Evolutionary conservation across 176 grass and related monocot genomes (phyloP).

Genomic region (Saccharum officinarum): DNA sequence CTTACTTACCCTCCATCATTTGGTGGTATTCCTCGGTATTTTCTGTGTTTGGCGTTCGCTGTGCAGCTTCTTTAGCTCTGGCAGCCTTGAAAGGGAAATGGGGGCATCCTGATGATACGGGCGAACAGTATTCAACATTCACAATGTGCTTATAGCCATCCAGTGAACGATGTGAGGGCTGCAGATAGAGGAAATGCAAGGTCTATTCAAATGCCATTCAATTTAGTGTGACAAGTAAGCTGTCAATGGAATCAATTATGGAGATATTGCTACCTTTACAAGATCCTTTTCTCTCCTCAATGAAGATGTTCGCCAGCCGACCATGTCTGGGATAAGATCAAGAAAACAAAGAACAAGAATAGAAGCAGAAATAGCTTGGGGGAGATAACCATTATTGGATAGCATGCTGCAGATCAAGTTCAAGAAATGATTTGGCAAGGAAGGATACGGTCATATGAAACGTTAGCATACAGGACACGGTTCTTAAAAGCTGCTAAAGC

Average conservation of each 20-base stretch:
- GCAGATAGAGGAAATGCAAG: conserved; percentile 14
- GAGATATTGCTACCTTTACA: conserved; percentile 43
- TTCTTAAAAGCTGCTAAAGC: conserved; percentile 74
- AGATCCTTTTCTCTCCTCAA: conserved; percentile 79
- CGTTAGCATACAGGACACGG: conserved; percentile 75
- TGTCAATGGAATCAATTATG: neutral
- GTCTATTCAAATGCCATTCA: neutral
- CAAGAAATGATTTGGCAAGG: neutral
- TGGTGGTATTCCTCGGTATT: conserved; percentile 67
- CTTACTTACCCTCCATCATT: conserved; percentile 68
- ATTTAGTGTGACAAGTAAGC: neutral
- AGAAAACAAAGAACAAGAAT: conserved; percentile 46
- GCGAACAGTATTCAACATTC: conserved; percentile 66
- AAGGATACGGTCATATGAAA: conserved; percentile 95
- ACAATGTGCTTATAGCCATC: conserved; percentile 82
- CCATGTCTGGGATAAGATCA: conserved; percentile 75
- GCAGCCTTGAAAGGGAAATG: conserved; percentile 70
- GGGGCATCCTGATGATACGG: conserved; percentile 47
- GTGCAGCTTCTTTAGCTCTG: conserved; percentile 66
- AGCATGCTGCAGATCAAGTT: neutral
- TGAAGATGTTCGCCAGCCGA: conserved; percentile 93
- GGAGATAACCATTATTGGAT: neutral
- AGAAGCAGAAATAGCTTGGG: neutral
- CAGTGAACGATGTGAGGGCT: conserved; percentile 60
- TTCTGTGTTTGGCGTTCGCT: conserved; percentile 58